Conservation (phyloP, 2,329 filamentous ascomycete genomes). For the Ascocoryne sarcoides region DNA sequence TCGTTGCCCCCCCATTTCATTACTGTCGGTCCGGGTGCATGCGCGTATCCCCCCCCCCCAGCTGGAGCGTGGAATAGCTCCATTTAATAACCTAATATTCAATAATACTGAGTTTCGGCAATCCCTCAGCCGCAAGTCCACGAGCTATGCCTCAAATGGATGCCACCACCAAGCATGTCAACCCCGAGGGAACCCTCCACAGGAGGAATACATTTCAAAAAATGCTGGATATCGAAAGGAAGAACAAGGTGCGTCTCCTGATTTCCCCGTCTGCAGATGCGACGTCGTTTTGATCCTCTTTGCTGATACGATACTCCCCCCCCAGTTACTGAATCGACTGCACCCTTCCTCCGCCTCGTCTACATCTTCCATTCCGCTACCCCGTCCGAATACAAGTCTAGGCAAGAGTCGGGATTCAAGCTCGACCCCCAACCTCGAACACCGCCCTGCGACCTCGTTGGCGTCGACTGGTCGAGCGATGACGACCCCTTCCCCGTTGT, state of each 20-base stretch:
- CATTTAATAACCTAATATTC: background rate
- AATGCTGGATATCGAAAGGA: constrained; percentile 52
- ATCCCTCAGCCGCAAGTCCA: constrained; percentile 1
- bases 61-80: no score
- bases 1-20: no score
- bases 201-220: constrained; percentile 35
- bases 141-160: constrained; percentile 12
- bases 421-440: constrained; percentile 10
- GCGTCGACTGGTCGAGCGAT: constrained; percentile 14
- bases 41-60: no score
- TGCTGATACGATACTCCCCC: background rate
- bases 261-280: constrained; percentile 1
- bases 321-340: constrained; percentile 32
- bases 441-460: constrained; percentile 6
- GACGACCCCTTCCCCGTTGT: constrained; percentile 15
- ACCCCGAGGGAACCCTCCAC: constrained; percentile 4
- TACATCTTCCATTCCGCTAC: constrained; percentile 1
- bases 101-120: background rate
- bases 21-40: no score
- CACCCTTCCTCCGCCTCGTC: constrained; percentile 17
- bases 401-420: constrained; percentile 4
- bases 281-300: background rate
- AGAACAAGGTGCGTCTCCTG: constrained; percentile 42
- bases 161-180: constrained; percentile 9
- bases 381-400: constrained; percentile 9